Evolutionary conservation across 1,284 basidiomycete species (phyloP).

Genomic region (Phlebopus sp.): DNA sequence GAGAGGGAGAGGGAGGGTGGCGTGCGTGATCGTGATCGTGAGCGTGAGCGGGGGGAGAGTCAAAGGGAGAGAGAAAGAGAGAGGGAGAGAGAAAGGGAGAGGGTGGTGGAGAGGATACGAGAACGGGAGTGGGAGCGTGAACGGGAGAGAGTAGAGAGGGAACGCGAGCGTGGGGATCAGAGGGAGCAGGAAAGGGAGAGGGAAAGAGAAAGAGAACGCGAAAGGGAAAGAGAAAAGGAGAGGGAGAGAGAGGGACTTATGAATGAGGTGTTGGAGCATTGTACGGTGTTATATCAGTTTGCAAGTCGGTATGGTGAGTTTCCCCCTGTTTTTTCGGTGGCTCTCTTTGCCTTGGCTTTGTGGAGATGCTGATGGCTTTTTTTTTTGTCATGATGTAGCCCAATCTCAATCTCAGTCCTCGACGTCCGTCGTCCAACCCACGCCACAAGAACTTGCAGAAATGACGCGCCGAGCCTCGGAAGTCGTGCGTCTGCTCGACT

Average conservation of each 20-base stretch:
- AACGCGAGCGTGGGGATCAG: constrained; percentile 4
- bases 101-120: neutral
- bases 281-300: constrained; percentile 56
- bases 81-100: constrained; percentile 27
- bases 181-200: constrained; percentile 23
- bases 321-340: neutral
- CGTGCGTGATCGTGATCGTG: constrained; percentile 17
- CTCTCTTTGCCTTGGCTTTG: neutral
- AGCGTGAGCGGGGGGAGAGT: constrained; percentile 27
- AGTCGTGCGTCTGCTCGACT: constrained; percentile 65
- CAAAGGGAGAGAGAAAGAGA: constrained; percentile 22
- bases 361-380: too few species aligned
- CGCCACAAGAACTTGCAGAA: constrained; percentile 54
- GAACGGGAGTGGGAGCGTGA: neutral
- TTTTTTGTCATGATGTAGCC: neutral
- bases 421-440: constrained; percentile 48
- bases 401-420: constrained; percentile 47
- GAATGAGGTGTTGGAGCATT: constrained; percentile 58
- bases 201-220: constrained; percentile 5
- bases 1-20: constrained; percentile 27
- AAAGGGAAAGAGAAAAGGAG: constrained; percentile 8
- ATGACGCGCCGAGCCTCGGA: constrained; percentile 63
- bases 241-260: constrained; percentile 28
- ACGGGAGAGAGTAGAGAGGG: constrained; percentile 1
- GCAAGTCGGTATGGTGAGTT: constrained; percentile 61